Conservation (phyloP, 2,329 filamentous ascomycete genomes). For the Diaporthe longicolla region DNA sequence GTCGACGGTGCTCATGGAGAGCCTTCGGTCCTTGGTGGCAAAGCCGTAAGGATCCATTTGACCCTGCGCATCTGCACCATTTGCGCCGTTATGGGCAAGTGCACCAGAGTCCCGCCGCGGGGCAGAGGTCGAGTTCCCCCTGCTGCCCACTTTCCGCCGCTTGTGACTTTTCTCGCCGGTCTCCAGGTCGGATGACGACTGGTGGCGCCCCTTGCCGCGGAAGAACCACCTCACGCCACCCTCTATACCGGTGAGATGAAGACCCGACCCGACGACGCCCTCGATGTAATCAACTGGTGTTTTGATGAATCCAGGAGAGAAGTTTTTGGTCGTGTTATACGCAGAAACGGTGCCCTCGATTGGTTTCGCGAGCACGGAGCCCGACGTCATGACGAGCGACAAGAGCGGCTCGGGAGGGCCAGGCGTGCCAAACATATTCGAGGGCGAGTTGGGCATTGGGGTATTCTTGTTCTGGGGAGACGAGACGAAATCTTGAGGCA, state of each 20-base stretch:
- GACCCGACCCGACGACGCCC: conserved; percentile 86
- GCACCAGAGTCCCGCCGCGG: conserved; percentile 50
- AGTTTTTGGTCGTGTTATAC: conserved; percentile 90
- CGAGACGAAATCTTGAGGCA: conserved; percentile 72
- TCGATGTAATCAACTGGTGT: conserved; percentile 94
- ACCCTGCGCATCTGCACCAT: conserved; percentile 26
- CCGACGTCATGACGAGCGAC: conserved; percentile 87
- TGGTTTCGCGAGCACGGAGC: conserved; percentile 87
- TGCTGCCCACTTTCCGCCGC: conserved; percentile 68
- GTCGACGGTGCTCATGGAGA: conserved; percentile 79
- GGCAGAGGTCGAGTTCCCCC: conserved; percentile 50
- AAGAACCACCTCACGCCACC: conserved; percentile 89
- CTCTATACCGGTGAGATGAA: conserved; percentile 89
- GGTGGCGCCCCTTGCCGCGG: conserved; percentile 66
- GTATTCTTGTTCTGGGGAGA: conserved; percentile 68
- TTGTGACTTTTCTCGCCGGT: conserved; percentile 65
- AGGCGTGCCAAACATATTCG: conserved; percentile 53
- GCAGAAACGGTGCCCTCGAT: conserved; percentile 88
- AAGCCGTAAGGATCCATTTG: conserved; percentile 47
- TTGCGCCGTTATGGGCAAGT: conserved; percentile 44
- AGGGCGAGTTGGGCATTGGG: conserved; percentile 56
- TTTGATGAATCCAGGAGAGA: conserved; percentile 84
- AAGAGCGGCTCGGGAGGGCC: conserved; percentile 80
- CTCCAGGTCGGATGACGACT: conserved; percentile 64
- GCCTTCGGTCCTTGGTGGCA: conserved; percentile 61